Percentiles rank a stretch among this genome's conserved stretches.
Evolutionary conservation across 2,329 filamentous ascomycete species (phyloP).

Genomic region (Phialophora macrospora): DNA sequence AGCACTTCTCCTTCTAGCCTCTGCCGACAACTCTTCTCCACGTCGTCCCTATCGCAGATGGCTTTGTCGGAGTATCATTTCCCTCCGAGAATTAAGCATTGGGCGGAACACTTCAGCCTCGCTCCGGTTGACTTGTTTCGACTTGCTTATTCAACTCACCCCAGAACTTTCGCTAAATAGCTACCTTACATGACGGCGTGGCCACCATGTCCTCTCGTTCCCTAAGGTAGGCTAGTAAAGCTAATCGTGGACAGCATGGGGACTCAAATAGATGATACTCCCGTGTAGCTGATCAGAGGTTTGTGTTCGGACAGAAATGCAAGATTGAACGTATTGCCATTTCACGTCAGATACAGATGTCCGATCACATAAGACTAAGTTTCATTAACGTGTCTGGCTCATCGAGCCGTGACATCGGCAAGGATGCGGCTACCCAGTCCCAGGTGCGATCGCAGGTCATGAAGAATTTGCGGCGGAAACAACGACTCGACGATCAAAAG

Average conservation of each 20-base stretch:
- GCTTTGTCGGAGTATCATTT: not conserved
- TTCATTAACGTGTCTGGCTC: constrained; percentile 22
- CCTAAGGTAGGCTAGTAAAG: not conserved
- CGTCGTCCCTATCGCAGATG: no score
- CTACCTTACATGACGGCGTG: not conserved
- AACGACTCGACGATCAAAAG: constrained; percentile 16
- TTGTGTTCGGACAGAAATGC: not conserved
- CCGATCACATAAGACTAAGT: constrained; percentile 1
- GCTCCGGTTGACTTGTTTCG: not conserved
- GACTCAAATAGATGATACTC: not conserved
- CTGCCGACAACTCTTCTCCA: not conserved
- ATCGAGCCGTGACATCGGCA: constrained; percentile 8
- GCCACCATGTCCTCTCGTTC: not conserved
- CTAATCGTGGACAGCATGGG: not conserved
- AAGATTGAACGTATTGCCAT: not conserved
- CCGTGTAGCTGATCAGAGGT: not conserved
- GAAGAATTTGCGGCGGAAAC: constrained; percentile 22
- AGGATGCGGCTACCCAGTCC: constrained; percentile 8
- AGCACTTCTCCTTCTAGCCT: not conserved
- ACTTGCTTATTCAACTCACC: not conserved
- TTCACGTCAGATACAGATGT: not conserved
- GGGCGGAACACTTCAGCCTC: not conserved
- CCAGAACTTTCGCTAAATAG: not conserved
- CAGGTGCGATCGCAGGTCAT: constrained; percentile 20
- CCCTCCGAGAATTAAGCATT: not conserved